Evolutionary conservation across 2,329 filamentous ascomycete species (phyloP).

Genomic region (Fusarium redolens): DNA sequence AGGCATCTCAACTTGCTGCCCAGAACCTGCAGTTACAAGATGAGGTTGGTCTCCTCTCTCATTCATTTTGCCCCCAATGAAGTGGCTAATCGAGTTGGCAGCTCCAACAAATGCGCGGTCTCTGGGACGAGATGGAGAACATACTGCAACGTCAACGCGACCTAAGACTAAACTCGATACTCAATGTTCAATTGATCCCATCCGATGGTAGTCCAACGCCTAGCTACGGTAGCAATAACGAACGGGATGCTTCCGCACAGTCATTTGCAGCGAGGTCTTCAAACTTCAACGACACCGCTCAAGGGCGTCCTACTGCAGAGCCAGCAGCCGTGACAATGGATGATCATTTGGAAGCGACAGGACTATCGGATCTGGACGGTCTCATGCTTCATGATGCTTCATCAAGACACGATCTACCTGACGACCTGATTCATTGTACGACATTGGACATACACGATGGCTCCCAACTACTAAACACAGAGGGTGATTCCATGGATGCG

Average conservation of each 20-base stretch:
- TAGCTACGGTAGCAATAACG: neutral
- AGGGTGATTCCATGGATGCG: neutral
- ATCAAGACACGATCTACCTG: neutral
- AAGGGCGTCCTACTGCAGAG: neutral
- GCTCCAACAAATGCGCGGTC: neutral
- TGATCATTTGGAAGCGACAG: neutral
- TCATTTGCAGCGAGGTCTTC: neutral
- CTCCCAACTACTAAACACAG: neutral
- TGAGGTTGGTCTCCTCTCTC: neutral
- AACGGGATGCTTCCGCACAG: neutral
- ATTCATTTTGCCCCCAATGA: neutral
- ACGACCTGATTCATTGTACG: neutral
- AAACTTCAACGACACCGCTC: neutral
- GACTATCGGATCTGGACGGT: neutral
- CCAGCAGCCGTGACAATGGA: neutral
- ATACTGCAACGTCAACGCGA: conserved; percentile 8
- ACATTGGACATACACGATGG: neutral
- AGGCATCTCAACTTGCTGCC: conserved; percentile 1
- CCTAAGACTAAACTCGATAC: neutral
- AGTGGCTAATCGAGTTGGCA: neutral
- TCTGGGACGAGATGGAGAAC: conserved; percentile 14
- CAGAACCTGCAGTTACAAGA: conserved; percentile 6
- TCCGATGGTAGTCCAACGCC: neutral
- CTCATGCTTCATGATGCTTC: neutral
- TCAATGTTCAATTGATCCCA: neutral